Base-by-base conservation (phyloP, 257 asterid genomes). In the Solanum ossicruentum region DNA sequence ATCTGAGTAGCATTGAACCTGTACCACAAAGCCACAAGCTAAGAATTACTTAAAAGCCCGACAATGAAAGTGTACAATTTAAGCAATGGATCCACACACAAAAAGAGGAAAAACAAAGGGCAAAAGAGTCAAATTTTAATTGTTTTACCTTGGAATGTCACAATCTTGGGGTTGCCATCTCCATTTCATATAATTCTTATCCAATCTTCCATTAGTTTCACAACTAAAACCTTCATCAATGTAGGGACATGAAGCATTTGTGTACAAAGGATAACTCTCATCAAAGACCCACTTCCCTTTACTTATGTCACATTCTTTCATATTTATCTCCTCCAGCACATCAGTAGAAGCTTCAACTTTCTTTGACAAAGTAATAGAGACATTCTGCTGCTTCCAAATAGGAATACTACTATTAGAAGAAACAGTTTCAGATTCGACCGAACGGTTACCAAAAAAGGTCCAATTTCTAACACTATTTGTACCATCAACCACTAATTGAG, bases 191-290 rank as follows among this genome's bases (percentile, higher is more conserved):
- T 93, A 96, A 80, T 86, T 92, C 66, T 75, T 91, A 75, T 95
- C 95, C 83, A 85, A 79, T 80, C 98, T 93, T 32, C 98, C 99
- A 89, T 96, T 96, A 32, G 83, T 87, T 90, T 88, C 89, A 87
- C 98, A 96, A 51, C 87, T 89, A 89, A 96, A 96, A 47, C 99
- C 99, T 88, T 96, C 99, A 84, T 96, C 98, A 85, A 96, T 93
- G 69, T 87, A 92, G 11, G 99, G 98, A 52, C 99, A 96, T 15
- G 92, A 86, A 56, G 32, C 84, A 86, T 92, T 89, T 77, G 93
- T 92, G 87, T 96, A 96, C 77, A 93, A 87, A 20, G 98, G 99
- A 71, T 95, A 93, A 86, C 86, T 95, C 63, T 90, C 94, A 84
- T 96, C 98, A 73, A 89, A 67, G 7, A 96, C 91, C 99, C 99